Evolutionary conservation across 2,329 filamentous ascomycete species (phyloP), one percentile per base, ranked within the genome.

Genomic region (Anisogramma anomala): DNA sequence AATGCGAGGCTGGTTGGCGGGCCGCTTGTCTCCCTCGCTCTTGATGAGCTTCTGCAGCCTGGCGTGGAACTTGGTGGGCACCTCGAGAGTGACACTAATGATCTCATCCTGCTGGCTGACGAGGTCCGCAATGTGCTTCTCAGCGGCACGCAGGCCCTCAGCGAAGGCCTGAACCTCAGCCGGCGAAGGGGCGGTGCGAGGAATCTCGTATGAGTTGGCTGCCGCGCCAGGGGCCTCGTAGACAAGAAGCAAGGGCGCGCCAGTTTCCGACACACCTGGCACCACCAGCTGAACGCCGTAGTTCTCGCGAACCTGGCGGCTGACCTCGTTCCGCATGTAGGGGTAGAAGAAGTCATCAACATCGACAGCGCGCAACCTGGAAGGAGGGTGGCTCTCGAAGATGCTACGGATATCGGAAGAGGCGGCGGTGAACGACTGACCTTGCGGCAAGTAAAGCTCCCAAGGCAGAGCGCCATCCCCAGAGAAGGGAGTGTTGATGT

Each of bases 391-490:
- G 36, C 76, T 75, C 46, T 74, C 74, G 51, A 89, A 75, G 44
- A 91, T 74, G 52, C 74, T 76, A 56, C 77, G 79, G 54, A 91
- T 79, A 52, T 87, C 83, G 6, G 75, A 74, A 53, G 83, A 80
- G 6, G 82, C 83, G 52, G 79, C 79, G 56, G 84, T 77, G 20
- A 75, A 74, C 56, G 87, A 93, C 68, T 91, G 93, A 49, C 81
- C 79, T 53, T 94, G 84, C 27, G 82, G 75, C 6, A 85, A 84
- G 62, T 88, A 94, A 41, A 96, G 74, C 58, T 94, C 82, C 86
- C 88, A 94, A 0, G 80, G 79, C 33, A 83, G 75, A 9, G 77
- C 77, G 26, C 79, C 79, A 33, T 84, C 77, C 36, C 74, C 69
- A 3, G 75, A 72, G 48, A 72, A 74, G 1, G 86, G 84, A 2